A percentile compares a stretch with the other conserved stretches of the same genome.
These are phyloP conservation scores for Arthrocladium fulminans DNA, from an alignment of 2,329 filamentous ascomycete genomes.

Conservation along the genomic window DNA sequence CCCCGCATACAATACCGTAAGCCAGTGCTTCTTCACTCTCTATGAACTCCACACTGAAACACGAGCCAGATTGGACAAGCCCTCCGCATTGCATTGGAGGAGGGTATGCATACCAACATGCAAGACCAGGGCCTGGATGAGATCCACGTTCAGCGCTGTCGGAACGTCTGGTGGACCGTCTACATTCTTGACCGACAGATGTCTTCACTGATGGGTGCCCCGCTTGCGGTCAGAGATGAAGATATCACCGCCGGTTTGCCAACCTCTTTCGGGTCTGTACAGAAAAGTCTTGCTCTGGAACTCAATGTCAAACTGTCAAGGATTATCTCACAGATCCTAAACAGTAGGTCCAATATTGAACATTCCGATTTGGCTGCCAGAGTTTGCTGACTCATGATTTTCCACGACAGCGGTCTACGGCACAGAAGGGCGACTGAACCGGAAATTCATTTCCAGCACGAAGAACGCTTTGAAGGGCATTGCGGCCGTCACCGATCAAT, in stretches of 20 bases:
- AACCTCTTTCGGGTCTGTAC: conserved; percentile 32
- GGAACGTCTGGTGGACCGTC: conserved; percentile 47
- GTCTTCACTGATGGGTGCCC: conserved; percentile 46
- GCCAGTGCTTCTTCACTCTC: not conserved
- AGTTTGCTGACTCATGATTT: conserved; percentile 2
- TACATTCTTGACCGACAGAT: conserved; percentile 47
- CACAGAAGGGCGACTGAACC: conserved; percentile 29
- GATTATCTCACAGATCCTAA: conserved; percentile 38
- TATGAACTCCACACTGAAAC: conserved; percentile 2
- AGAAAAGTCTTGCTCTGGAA: conserved; percentile 33
- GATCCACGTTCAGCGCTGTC: conserved; percentile 37
- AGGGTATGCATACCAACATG: conserved; percentile 49
- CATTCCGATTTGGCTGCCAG: not conserved
- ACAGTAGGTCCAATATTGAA: conserved; percentile 37
- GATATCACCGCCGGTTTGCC: conserved; percentile 43
- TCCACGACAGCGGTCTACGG: conserved; percentile 40
- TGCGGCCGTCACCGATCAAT: conserved; percentile 33
- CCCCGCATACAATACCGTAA: conserved; percentile 40
- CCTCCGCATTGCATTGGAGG: conserved; percentile 40
- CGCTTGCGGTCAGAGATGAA: conserved; percentile 43
- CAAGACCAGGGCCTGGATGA: conserved; percentile 35
- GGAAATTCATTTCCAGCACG: conserved; percentile 31
- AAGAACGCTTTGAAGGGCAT: conserved; percentile 34
- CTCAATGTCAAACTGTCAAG: conserved; percentile 42
- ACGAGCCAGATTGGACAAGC: conserved; percentile 41